These are phyloP conservation scores for Fusarium napiforme DNA, from an alignment of 2,329 filamentous ascomycete genomes.

Conservation along the genomic window DNA sequence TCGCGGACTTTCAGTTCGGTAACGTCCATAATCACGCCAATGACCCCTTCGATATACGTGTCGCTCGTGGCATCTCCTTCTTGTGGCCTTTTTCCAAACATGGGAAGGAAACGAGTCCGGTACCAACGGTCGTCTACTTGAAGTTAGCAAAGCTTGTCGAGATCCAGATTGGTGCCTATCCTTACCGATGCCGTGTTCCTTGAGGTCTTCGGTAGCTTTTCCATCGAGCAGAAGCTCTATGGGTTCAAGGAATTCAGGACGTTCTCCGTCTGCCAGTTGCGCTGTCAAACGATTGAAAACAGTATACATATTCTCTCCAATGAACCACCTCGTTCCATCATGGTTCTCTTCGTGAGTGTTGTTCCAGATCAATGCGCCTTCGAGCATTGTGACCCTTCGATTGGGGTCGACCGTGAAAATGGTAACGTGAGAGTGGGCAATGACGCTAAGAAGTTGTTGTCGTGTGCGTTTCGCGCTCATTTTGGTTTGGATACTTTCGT, in stretches of 20 bases:
- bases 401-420: constrained; percentile 77
- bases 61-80: constrained; percentile 60
- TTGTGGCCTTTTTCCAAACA: constrained; percentile 66
- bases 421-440: constrained; percentile 79
- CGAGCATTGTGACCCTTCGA: constrained; percentile 72
- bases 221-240: constrained; percentile 75
- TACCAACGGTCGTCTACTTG: constrained; percentile 70
- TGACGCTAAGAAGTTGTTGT: constrained; percentile 78
- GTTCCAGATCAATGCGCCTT: constrained; percentile 72
- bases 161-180: neutral
- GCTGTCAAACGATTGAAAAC: constrained; percentile 67
- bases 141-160: constrained; percentile 12
- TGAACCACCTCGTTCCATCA: constrained; percentile 58
- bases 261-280: constrained; percentile 55
- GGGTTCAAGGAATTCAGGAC: constrained; percentile 63
- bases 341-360: constrained; percentile 53
- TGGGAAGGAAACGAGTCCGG: constrained; percentile 76
- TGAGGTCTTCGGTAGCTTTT: constrained; percentile 66
- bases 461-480: constrained; percentile 72
- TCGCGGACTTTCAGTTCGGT: constrained; percentile 69
- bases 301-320: constrained; percentile 72
- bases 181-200: constrained; percentile 70
- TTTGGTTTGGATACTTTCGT: constrained; percentile 77
- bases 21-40: constrained; percentile 83
- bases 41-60: constrained; percentile 73